These are phyloP conservation scores for Pistacia integerrima DNA, from an alignment of 345 rosid genomes.

Conservation along the genomic window DNA sequence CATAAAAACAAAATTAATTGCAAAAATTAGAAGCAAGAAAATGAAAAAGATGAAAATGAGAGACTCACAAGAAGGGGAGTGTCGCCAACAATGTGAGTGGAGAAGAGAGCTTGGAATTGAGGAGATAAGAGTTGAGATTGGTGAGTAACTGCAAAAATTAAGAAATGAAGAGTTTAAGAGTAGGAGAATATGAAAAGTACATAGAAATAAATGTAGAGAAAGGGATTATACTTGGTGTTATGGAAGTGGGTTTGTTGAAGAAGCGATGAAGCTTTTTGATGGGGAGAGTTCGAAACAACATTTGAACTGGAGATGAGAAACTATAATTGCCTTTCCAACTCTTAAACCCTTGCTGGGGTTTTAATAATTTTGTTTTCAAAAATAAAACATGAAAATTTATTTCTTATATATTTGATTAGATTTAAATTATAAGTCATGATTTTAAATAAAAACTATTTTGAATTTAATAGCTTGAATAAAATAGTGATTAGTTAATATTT, in stretches of 20 bases:
- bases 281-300: conserved; percentile 27
- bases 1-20: neutral
- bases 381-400: no score
- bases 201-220: neutral
- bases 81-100: conserved; percentile 62
- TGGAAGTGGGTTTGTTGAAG: conserved; percentile 21
- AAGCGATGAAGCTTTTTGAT: conserved; percentile 22
- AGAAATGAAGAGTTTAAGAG: conserved; percentile 5
- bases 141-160: conserved; percentile 28
- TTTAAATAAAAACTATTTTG: no score
- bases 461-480: no score
- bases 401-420: no score
- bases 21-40: neutral
- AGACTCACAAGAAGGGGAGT: conserved; percentile 71
- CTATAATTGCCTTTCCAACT: neutral
- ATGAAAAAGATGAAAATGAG: neutral
- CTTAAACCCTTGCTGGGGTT: conserved; percentile 14
- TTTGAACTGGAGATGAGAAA: neutral
- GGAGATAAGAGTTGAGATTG: conserved; percentile 30
- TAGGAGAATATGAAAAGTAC: neutral
- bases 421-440: no score
- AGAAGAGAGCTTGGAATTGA: conserved; percentile 50
- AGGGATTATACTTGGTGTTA: conserved; percentile 11
- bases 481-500: no score
- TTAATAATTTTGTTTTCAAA: neutral